Evolutionary conservation across 805 yeast genomes (phyloP).

Genomic region (Kodamaea leandrae): DNA sequence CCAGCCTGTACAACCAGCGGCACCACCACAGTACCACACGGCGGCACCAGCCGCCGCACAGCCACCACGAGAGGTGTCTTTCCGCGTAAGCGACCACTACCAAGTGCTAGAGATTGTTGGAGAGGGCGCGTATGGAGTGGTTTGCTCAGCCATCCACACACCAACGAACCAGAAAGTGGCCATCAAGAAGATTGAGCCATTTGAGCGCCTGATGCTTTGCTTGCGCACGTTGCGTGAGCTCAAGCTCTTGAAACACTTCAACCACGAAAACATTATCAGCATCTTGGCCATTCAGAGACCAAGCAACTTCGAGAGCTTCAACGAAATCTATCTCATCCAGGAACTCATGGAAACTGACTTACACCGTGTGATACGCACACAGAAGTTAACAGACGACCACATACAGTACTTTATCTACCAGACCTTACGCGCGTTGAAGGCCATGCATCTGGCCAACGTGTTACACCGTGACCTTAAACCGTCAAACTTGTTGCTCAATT

Average conservation of each 20-base stretch:
- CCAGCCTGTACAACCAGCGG: conserved; percentile 2
- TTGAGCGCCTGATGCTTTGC: conserved; percentile 85
- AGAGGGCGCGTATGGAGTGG: conserved; percentile 96
- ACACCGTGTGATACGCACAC: conserved; percentile 78
- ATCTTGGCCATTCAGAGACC: conserved; percentile 90
- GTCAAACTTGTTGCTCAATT: conserved; percentile 76
- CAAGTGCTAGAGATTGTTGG: conserved; percentile 84
- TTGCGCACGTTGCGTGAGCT: conserved; percentile 86
- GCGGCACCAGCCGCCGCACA: conserved; percentile 5
- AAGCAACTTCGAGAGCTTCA: conserved; percentile 65
- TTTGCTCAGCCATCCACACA: conserved; percentile 82
- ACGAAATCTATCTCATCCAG: conserved; percentile 85
- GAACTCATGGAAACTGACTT: conserved; percentile 87
- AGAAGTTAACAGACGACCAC: conserved; percentile 84
- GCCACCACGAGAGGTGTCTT: conserved; percentile 41
- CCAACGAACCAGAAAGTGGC: conserved; percentile 91
- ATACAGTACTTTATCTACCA: conserved; percentile 92
- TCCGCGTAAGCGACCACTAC: conserved; percentile 85
- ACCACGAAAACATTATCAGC: conserved; percentile 89
- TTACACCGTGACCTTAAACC: conserved; percentile 94
- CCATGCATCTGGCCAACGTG: conserved; percentile 90
- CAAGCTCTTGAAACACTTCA: conserved; percentile 83
- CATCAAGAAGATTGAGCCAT: conserved; percentile 90
- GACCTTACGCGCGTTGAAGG: conserved; percentile 83
- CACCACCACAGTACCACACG: conserved; percentile 4